Evolutionary conservation across 108 stramenopile genomes (phyloP), one percentile per base, ranked within the genome.

Genomic region (Nannochloropsis gaditana): DNA sequence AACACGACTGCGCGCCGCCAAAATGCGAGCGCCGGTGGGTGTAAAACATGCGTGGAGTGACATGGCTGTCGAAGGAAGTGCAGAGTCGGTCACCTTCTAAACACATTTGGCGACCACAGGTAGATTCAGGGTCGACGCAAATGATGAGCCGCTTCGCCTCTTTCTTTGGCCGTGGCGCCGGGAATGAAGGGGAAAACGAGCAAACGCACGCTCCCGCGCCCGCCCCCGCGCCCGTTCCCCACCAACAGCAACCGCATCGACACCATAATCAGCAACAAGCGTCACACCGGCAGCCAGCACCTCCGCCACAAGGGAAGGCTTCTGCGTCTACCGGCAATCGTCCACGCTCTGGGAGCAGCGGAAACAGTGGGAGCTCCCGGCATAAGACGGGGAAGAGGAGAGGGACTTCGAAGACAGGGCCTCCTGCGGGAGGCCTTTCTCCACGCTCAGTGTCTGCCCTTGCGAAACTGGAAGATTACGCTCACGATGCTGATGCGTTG

Each of bases 71-170:
- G 31, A 0, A 31, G 31, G 31, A 31, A 31, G 31, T 31, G 31
- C 31, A 31, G 31, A 31, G 0, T 31, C 1, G 31, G 31, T 31
- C 31, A 31, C 31, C 31, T 1, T 31, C 31, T 31, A 31, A 31
- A 31, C 31, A 31, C 31, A 31, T 31, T 31, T 31, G 31, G 0
- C 31, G 31, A 31, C 31, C 31, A 31, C 1, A 31, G 31, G 31
- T 31, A 31, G 31, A 31, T 31, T 31, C 31, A 1, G 31, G 31
- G 31, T 31, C 31, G 2, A 73, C 59, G 59, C 5, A 73, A 73
- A 73, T 73, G 59, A 73, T 73, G 59, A 73, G 59, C 59, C 59
- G 59, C 19, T 73, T 73, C n/a, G 59, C 59, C 19, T 73, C 59
- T n/a, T 73, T 73, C 59, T 73, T 73, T 3, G 59, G 59, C 19